These are phyloP conservation scores for Cynanchum wilfordii DNA, from an alignment of 257 asterid genomes.

Conservation along the genomic window DNA sequence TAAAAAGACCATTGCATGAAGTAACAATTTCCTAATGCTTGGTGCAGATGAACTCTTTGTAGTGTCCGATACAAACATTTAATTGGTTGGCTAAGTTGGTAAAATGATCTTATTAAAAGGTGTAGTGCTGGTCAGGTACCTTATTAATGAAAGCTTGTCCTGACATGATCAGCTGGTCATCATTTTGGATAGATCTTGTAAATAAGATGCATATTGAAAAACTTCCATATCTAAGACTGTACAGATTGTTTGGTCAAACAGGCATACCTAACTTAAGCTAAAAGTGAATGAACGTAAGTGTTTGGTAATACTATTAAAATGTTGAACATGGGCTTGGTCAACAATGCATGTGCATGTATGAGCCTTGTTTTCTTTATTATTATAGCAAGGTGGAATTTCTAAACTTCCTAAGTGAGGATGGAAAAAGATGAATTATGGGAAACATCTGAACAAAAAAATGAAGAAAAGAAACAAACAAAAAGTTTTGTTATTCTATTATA, in stretches of 20 bases:
- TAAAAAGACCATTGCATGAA: neutral
- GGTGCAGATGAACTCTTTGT: neutral
- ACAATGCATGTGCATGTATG: conserved; percentile 62
- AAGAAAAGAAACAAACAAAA: neutral
- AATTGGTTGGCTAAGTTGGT: neutral
- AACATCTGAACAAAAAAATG: conserved; percentile 1
- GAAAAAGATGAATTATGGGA: neutral
- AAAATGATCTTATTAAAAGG: neutral
- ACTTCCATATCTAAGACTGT: conserved; percentile 18
- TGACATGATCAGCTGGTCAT: conserved; percentile 3
- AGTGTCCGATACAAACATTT: neutral
- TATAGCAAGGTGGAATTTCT: conserved; percentile 18
- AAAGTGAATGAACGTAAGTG: conserved; percentile 43
- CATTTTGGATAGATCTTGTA: conserved; percentile 15
- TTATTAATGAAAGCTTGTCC: no score
- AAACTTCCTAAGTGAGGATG: neutral
- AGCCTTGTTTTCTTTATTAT: conserved; percentile 23
- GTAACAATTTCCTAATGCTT: neutral
- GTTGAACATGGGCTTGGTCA: conserved; percentile 59
- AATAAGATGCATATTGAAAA: conserved; percentile 14
- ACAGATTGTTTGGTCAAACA: conserved; percentile 44
- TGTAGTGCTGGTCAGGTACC: neutral
- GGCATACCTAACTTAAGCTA: conserved; percentile 31
- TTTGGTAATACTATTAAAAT: conserved; percentile 40
- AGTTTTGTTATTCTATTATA: neutral